These are phyloP conservation scores for Obba rivulosa DNA, from an alignment of 768 basidiomycete genomes.

Conservation along the genomic window DNA sequence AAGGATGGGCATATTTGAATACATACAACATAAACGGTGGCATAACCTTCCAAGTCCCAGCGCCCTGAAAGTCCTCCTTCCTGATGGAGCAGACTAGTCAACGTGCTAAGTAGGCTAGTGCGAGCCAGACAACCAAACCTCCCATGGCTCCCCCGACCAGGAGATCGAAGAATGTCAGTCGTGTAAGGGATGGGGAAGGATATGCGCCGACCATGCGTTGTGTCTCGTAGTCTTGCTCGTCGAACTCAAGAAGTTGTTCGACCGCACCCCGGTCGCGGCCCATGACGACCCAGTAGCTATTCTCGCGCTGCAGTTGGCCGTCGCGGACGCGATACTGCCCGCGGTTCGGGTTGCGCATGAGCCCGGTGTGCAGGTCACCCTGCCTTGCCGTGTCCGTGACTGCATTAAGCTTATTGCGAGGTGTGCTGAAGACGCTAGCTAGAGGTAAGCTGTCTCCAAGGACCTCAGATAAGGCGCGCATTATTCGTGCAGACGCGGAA, in stretches of 20 bases:
- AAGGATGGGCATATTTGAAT: slow-evolving; percentile 1
- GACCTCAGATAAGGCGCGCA: slow-evolving; percentile 14
- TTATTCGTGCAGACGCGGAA: slow-evolving; percentile 6
- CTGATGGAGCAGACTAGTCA: too few relatives aligned
- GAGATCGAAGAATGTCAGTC: slow-evolving; percentile 13
- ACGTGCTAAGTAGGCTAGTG: slow-evolving; percentile 9
- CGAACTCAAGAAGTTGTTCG: slow-evolving; percentile 19
- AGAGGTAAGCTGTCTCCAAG: slow-evolving; percentile 20
- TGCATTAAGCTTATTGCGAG: slow-evolving; percentile 19
- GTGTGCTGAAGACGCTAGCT: slow-evolving; percentile 26
- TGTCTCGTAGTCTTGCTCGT: slow-evolving; percentile 18
- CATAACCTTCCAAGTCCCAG: too few relatives aligned
- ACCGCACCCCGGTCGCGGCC: slow-evolving; percentile 26
- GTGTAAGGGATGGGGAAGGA: slow-evolving; percentile 10
- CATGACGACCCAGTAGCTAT: slow-evolving; percentile 30
- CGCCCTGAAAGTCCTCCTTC: background rate
- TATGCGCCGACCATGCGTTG: slow-evolving; percentile 7
- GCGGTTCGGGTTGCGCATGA: slow-evolving; percentile 15
- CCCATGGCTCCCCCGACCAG: slow-evolving; percentile 15
- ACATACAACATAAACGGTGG: slow-evolving; percentile 2
- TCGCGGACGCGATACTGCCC: slow-evolving; percentile 4
- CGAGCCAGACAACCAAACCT: slow-evolving; percentile 14
- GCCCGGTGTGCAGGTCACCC: slow-evolving; percentile 24
- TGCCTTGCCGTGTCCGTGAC: slow-evolving; percentile 22
- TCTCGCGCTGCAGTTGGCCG: slow-evolving; percentile 9